phyloP scores from a whole-genome alignment of 2,329 filamentous ascomycete species.

The Parascedosporium putredinis region DNA sequence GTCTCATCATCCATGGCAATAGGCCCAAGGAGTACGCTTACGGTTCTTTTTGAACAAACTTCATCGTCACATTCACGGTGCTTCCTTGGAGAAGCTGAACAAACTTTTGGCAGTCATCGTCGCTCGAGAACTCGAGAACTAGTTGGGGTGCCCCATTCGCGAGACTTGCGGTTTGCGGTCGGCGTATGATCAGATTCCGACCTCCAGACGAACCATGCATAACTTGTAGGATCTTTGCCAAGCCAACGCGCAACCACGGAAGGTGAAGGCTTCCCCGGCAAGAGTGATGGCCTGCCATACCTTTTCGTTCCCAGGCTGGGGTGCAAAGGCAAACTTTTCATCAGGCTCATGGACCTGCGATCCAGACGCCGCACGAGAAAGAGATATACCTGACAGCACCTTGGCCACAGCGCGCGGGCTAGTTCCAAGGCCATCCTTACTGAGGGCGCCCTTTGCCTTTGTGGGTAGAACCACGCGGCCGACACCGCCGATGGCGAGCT shows the following conservation, averaged over 20 bases:
- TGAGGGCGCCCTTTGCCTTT: background rate
- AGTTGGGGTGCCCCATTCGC: background rate
- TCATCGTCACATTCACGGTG: background rate
- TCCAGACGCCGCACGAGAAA: constrained; percentile 1
- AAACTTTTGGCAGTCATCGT: background rate
- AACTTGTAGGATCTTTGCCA: background rate
- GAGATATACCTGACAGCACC: background rate
- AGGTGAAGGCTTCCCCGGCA: background rate
- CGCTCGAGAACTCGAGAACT: background rate
- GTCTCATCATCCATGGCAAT: background rate
- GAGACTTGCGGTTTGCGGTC: background rate
- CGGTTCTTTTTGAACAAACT: background rate
- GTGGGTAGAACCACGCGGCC: background rate
- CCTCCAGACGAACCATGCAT: background rate
- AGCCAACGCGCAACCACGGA: constrained; percentile 4
- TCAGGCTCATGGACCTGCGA: background rate
- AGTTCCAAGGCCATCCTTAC: background rate
- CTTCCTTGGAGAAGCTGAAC: background rate
- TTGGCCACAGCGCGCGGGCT: background rate
- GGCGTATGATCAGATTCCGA: background rate
- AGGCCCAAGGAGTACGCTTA: background rate
- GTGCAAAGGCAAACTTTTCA: background rate
- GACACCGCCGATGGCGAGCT: background rate
- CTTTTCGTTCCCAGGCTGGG: background rate
- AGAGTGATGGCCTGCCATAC: background rate